Evolutionary conservation across 1,284 basidiomycete genomes (phyloP).

Genomic region (Microbotryum silenes-acaulis): DNA sequence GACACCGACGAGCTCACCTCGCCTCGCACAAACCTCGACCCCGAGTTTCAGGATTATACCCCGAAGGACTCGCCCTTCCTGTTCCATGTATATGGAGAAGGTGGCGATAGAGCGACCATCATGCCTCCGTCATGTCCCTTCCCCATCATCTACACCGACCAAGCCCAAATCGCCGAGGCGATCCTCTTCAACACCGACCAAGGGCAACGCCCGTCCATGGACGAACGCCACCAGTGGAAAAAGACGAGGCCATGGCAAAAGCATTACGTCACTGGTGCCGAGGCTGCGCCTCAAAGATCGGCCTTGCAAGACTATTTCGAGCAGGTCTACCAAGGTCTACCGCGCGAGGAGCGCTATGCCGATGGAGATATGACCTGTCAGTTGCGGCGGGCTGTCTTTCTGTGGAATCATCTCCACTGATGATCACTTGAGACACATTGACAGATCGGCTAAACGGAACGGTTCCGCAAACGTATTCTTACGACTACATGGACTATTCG

Average conservation of each 20-base stretch:
- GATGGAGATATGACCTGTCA: slow-evolving; percentile 20
- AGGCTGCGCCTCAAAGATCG: slow-evolving; percentile 16
- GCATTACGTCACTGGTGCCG: slow-evolving; percentile 11
- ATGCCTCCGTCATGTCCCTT: background rate
- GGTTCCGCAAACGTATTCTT: slow-evolving; percentile 12
- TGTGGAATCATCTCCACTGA: too few species aligned
- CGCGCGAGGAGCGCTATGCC: slow-evolving; percentile 6
- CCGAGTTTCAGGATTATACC: background rate
- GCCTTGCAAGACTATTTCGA: slow-evolving; percentile 9
- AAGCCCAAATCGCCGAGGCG: slow-evolving; percentile 4
- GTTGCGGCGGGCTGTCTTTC: background rate
- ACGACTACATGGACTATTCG: slow-evolving; percentile 14
- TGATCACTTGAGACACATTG: background rate
- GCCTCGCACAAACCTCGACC: background rate
- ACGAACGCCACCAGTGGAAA: background rate
- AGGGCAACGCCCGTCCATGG: background rate
- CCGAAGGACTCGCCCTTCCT: background rate
- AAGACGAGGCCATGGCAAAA: slow-evolving; percentile 15
- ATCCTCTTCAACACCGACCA: slow-evolving; percentile 17
- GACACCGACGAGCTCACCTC: background rate
- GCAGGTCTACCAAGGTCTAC: background rate
- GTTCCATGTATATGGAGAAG: too few species aligned
- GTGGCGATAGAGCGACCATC: too few species aligned
- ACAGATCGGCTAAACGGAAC: slow-evolving; percentile 19
- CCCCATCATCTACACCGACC: slow-evolving; percentile 8